These are phyloP conservation scores for Truncatella angustata DNA, from an alignment of 2,329 filamentous ascomycete genomes.

Conservation along the genomic window DNA sequence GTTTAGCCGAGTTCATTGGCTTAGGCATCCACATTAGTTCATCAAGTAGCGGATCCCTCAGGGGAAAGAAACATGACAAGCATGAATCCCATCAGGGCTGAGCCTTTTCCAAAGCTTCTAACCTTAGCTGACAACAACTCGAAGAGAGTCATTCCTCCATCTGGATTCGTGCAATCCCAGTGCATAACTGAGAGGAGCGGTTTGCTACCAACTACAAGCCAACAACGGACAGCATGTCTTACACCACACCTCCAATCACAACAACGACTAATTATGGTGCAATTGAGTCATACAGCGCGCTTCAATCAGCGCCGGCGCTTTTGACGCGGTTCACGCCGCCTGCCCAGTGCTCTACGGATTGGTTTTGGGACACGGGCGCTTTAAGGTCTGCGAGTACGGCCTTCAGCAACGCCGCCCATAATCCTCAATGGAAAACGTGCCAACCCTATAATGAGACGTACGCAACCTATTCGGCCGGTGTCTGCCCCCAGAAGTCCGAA, in stretches of 20 bases:
- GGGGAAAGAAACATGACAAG: background rate
- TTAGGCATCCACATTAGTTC: background rate
- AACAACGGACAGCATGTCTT: conserved; percentile 1
- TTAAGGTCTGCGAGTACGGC: background rate
- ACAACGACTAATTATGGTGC: conserved; percentile 7
- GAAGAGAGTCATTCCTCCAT: too few relatives aligned
- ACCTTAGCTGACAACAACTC: too few relatives aligned
- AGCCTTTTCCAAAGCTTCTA: background rate
- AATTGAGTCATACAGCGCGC: conserved; percentile 1
- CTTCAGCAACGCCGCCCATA: conserved; percentile 10
- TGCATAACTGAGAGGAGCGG: too few relatives aligned
- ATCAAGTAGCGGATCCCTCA: background rate
- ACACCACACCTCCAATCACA: conserved; percentile 8
- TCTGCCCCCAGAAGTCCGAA: conserved; percentile 9
- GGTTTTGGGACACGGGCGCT: conserved; percentile 9
- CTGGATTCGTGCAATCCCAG: too few relatives aligned
- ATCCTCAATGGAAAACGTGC: conserved; percentile 10
- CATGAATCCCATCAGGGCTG: background rate
- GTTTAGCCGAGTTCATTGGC: background rate
- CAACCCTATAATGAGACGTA: conserved; percentile 8
- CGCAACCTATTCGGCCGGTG: conserved; percentile 10
- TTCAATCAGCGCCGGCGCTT: conserved; percentile 7
- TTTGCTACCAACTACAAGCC: too few relatives aligned
- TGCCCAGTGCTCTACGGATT: conserved; percentile 8
- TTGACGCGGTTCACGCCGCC: conserved; percentile 10